Evolutionary conservation across 1,284 basidiomycete genomes (phyloP), one percentile per base, ranked within the genome.

Genomic region (Cronartium ribicola): DNA sequence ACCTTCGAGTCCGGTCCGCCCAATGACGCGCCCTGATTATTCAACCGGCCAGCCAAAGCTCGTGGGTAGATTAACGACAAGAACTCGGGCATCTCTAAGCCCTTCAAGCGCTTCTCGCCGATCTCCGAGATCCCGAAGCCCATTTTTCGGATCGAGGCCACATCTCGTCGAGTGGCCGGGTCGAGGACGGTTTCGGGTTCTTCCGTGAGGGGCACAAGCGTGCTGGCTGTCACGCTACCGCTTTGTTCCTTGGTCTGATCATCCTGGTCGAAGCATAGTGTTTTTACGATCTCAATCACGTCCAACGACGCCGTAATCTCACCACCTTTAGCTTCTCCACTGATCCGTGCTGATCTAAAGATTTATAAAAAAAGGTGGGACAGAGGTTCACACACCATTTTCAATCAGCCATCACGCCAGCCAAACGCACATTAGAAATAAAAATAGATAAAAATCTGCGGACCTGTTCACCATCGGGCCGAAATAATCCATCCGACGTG

Each of bases 231-330:
- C 4, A n/a, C 48, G 17, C 22, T 55, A 17, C 46, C 46, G 29
- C 29, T 29, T 5, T 2, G 77, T 74, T 75, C 75, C 61, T 72
- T 75, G 78, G 78, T 48, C 79, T 79, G 22, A 79, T 78, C 70
- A 81, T 69, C 64, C 79, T 79, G 76, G 80, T 80, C 39, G 79
- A 79, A 66, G 80, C 81, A 76, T 80, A 79, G 65, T 14, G 77
- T 74, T 60, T 88, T 86, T 80, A 96, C 88, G 83, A 94, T 92
- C 72, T 88, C 87, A 75, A 94, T 85, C 77, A 97, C 89, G 77
- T 98, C 94, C 17, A 88, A 87, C 78, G 91, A 93, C 79, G 91
- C 90, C 87, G 93, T 89, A 79, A 98, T 93, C 83, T 98, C 92
- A 0, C 96, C 96, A 13, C 96, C 96, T 39, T 89, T 88, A 0